Percentiles rank a stretch among this genome's conserved stretches.
Conservation (phyloP, 2,329 filamentous ascomycete genomes). For the Penicillium sp. region DNA sequence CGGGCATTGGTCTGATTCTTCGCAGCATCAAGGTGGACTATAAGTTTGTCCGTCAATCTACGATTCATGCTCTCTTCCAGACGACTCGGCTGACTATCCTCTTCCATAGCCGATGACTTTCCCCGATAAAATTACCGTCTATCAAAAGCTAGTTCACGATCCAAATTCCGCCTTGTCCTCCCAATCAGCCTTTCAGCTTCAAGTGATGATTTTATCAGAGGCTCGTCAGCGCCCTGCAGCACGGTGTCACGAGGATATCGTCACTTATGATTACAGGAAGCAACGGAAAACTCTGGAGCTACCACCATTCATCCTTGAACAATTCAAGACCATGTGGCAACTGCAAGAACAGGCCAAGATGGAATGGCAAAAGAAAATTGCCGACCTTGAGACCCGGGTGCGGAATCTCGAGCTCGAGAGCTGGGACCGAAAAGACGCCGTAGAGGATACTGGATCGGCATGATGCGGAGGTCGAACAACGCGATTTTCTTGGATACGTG, state of each 20-base stretch:
- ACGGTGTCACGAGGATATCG: constrained; percentile 68
- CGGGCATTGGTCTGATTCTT: constrained; percentile 66
- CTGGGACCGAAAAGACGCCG: constrained; percentile 66
- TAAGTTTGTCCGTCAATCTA: constrained; percentile 64
- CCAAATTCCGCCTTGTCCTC: constrained; percentile 37
- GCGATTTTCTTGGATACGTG: no score
- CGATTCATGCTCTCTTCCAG: not conserved
- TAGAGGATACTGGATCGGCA: constrained; percentile 60
- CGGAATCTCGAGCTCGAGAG: constrained; percentile 61
- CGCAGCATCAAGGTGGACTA: constrained; percentile 75
- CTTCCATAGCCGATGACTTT: constrained; percentile 65
- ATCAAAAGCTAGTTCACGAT: constrained; percentile 64
- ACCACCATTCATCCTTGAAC: constrained; percentile 55
- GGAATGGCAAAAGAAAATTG: constrained; percentile 49
- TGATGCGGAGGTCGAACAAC: not conserved
- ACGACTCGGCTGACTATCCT: not conserved
- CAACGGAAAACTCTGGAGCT: constrained; percentile 51
- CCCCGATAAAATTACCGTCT: constrained; percentile 75
- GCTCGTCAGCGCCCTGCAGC: constrained; percentile 66
- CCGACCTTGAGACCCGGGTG: constrained; percentile 53
- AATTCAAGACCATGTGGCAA: constrained; percentile 54
- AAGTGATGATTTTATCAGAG: constrained; percentile 68
- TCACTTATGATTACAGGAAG: constrained; percentile 66
- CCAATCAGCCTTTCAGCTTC: constrained; percentile 39
- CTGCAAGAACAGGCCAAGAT: constrained; percentile 56